phyloP scores from a whole-genome alignment of 345 rosid species.

The Moringa oleifera region DNA sequence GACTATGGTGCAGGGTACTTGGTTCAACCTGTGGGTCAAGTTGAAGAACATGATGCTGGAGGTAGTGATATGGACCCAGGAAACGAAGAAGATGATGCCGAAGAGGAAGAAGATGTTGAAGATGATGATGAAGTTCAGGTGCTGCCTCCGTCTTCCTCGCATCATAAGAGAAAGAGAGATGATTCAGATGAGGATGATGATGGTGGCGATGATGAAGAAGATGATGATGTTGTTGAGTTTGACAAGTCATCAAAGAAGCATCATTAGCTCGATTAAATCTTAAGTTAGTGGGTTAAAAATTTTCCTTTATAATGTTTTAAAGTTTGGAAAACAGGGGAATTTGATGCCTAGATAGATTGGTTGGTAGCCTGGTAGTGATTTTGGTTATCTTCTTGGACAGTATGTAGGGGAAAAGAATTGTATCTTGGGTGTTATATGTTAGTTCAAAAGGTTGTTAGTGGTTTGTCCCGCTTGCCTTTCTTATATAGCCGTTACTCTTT shows the following conservation, averaged over 20 bases:
- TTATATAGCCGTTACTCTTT: constrained; percentile 25
- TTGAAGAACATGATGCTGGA: constrained; percentile 41
- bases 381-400: constrained; percentile 17
- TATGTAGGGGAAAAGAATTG: constrained; percentile 18
- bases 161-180: constrained; percentile 51
- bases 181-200: constrained; percentile 21
- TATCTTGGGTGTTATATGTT: constrained; percentile 18
- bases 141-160: constrained; percentile 40
- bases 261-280: constrained; percentile 12
- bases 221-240: constrained; percentile 28
- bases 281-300: no score
- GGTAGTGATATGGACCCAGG: constrained; percentile 38
- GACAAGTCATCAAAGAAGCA: constrained; percentile 38
- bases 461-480: constrained; percentile 19
- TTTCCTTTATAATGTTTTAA: constrained; percentile 9
- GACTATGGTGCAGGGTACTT: constrained; percentile 54
- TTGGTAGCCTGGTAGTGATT: constrained; percentile 15
- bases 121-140: constrained; percentile 35
- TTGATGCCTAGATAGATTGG: constrained; percentile 17
- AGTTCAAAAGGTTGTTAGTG: constrained; percentile 40
- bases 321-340: constrained; percentile 15
- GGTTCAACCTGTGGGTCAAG: constrained; percentile 53
- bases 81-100: constrained; percentile 44
- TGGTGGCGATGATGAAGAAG: constrained; percentile 22
- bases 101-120: constrained; percentile 46